Conservation (phyloP, 225 moss, liverwort and hornwort species). For the Ulota crispa region DNA sequence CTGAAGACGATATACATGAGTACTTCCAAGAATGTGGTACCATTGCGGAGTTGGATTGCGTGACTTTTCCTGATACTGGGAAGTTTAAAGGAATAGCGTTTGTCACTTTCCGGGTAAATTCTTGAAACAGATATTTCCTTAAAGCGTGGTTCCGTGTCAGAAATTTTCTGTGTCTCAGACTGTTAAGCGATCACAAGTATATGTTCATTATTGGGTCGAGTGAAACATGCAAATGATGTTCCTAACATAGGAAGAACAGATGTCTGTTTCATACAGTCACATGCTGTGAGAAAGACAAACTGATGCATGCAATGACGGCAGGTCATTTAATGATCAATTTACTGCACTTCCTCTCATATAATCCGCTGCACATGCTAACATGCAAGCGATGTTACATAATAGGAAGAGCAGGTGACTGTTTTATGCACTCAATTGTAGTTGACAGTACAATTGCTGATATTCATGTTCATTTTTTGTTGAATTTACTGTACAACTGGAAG, state of each 20-base stretch:
- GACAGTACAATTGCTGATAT: conserved; percentile 34
- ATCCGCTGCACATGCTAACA: not conserved
- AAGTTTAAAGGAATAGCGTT: conserved; percentile 74
- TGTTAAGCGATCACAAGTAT: not conserved
- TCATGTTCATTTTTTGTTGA: not conserved
- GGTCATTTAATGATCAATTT: not conserved
- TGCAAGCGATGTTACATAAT: conserved; percentile 44
- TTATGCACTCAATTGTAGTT: conserved; percentile 27
- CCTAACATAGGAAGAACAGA: conserved; percentile 48
- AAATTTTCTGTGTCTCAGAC: not conserved
- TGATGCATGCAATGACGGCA: conserved; percentile 33
- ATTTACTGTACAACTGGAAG: not conserved
- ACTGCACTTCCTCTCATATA: not conserved
- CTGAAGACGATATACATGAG: conserved; percentile 65
- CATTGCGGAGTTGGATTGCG: conserved; percentile 69
- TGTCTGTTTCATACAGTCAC: conserved; percentile 27
- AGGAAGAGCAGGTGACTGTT: conserved; percentile 43
- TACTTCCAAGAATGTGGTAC: conserved; percentile 72
- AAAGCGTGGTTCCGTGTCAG: too few relatives aligned
- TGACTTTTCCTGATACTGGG: conserved; percentile 64
- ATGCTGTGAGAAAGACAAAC: conserved; percentile 35
- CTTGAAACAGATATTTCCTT: not conserved
- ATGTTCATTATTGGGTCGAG: not conserved
- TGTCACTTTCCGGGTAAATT: conserved; percentile 62
- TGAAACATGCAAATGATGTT: conserved; percentile 40